These are phyloP conservation scores for Aotearoamyces nothofagi DNA, from an alignment of 2,329 filamentous ascomycete species.

Conservation along the genomic window DNA sequence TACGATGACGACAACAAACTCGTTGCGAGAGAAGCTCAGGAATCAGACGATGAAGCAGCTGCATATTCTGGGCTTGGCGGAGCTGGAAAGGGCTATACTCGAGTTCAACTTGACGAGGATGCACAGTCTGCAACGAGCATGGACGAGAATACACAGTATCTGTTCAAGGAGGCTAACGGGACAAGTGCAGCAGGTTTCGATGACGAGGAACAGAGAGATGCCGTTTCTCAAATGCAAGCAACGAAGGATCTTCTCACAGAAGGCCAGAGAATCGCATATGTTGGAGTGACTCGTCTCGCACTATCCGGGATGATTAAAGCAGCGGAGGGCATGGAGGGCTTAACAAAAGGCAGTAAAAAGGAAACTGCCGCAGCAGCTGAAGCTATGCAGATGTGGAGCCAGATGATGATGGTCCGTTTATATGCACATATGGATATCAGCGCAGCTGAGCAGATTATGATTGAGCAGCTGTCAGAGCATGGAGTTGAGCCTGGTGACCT, in stretches of 20 bases:
- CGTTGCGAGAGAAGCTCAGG: constrained; percentile 63
- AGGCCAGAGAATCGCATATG: constrained; percentile 89
- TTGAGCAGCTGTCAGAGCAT: constrained; percentile 88
- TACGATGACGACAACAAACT: constrained; percentile 90
- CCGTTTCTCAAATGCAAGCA: constrained; percentile 80
- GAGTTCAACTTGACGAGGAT: constrained; percentile 90
- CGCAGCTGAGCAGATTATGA: constrained; percentile 88
- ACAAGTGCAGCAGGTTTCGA: constrained; percentile 42
- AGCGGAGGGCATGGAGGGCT: constrained; percentile 39
- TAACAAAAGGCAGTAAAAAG: constrained; percentile 56
- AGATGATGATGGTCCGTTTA: constrained; percentile 93
- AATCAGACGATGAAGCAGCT: constrained; percentile 50
- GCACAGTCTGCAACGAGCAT: constrained; percentile 86
- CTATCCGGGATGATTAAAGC: constrained; percentile 65
- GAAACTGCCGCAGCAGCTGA: constrained; percentile 54
- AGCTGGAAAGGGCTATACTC: constrained; percentile 87
- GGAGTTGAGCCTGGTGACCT: constrained; percentile 76
- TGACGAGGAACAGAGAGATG: constrained; percentile 74
- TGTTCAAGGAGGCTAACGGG: constrained; percentile 63
- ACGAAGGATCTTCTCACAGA: constrained; percentile 94
- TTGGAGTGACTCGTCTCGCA: constrained; percentile 72
- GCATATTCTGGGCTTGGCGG: constrained; percentile 70
- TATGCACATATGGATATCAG: constrained; percentile 97
- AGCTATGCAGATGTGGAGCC: constrained; percentile 84
- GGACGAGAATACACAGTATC: constrained; percentile 92